These are phyloP conservation scores for Pyrus hybrid DNA, from an alignment of 331 rosid genomes.

Conservation along the genomic window DNA sequence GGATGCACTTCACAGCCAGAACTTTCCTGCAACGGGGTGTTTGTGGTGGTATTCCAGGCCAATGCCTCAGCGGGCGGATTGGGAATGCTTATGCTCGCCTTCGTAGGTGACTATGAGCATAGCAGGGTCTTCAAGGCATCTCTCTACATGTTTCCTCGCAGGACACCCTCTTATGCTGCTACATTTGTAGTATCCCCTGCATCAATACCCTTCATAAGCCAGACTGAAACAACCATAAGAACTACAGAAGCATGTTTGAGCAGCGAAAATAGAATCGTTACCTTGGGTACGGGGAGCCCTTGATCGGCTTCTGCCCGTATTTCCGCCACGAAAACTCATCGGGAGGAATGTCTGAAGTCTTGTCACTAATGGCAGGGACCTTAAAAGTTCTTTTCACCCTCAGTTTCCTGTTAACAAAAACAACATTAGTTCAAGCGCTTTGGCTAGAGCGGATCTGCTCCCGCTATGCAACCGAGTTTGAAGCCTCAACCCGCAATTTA, in stretches of 20 bases:
- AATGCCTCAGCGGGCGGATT: slow-evolving; percentile 25
- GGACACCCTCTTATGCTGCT: slow-evolving; percentile 99
- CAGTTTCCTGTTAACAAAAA: slow-evolving; percentile 46
- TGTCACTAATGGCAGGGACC: slow-evolving; percentile 92
- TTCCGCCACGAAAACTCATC: slow-evolving; percentile 99
- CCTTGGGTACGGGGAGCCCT: slow-evolving; percentile 99
- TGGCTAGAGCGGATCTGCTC: too few species aligned
- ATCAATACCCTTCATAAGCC: background rate
- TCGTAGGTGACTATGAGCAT: slow-evolving; percentile 93
- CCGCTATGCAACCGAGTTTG: background rate
- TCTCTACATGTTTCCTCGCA: slow-evolving; percentile 93
- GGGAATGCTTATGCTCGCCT: slow-evolving; percentile 86
- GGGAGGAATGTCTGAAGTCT: slow-evolving; percentile 88
- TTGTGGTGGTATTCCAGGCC: background rate
- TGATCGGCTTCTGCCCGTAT: slow-evolving; percentile 98
- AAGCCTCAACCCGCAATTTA: background rate
- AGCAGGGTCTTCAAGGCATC: slow-evolving; percentile 82
- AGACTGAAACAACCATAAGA: background rate
- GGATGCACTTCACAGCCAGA: background rate
- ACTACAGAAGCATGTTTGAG: background rate
- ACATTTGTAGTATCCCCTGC: slow-evolving; percentile 95
- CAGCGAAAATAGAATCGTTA: background rate
- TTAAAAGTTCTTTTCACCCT: slow-evolving; percentile 83
- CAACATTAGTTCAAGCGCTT: background rate
- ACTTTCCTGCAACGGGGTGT: background rate